Base-by-base conservation (phyloP, 139 green algal species). In the Asterochloris sp. region DNA sequence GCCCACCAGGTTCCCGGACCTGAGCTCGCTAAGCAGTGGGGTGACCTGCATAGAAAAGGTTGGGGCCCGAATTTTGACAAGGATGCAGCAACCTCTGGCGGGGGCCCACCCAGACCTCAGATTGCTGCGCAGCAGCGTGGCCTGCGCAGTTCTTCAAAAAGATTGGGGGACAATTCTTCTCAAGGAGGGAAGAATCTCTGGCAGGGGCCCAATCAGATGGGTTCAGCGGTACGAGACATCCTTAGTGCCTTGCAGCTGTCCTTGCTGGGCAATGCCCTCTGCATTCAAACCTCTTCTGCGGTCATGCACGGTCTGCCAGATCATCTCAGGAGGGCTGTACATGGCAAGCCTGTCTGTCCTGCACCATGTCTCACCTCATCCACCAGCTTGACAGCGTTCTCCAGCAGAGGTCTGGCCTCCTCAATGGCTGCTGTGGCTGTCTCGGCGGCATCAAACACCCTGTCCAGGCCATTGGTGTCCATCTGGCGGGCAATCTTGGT, bases 401-500 rank as follows among this genome's bases (percentile, higher is more conserved):
- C 71, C 64, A 98, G 88, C 15, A 98, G 88, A 12, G 95, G 95
- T 67, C 89, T 76, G 11, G 90, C 88, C 14, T 94, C 91, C 76
- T 93, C 90, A 19, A 96, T 90, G 26, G 89, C 89, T 29, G 83
- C 79, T 13, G 86, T 92, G 13, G 94, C 92, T 23, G 86, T 85
- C 69, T 98, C 90, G 13, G 96, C 92, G 0, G 97, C 90, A 2
- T 92, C 91, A 89, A 98, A 98, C 81, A 98, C 63, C 17, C 73
- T 73, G 74, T 90, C 87, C 67, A 91, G 81, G 13, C 95, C 93
- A 24, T 97, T 83, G 0, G 89, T 74, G 77, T 99, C 97, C 85
- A 98, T 95, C 83, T 98, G 89, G 54, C 93, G 84, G 6, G 95
- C 96, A 21, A 99, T 89, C 69, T 95, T 97, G 67, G 87, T 92